Evolutionary conservation across 1,284 basidiomycete species (phyloP).

Genomic region (Polyporus tsugae): DNA sequence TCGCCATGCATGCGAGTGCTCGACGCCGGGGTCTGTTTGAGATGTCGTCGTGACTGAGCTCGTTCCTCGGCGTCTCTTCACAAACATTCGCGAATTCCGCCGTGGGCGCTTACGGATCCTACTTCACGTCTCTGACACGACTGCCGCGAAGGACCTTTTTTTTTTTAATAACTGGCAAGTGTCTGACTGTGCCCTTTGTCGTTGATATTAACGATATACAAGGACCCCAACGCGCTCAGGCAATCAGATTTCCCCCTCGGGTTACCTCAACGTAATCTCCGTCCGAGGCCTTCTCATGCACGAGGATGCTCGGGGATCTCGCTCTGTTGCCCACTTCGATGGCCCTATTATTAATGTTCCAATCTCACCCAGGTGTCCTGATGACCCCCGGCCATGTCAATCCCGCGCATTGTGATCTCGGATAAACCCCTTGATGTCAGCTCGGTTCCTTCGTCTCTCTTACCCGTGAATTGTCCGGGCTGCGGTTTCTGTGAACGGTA

Average conservation of each 20-base stretch:
- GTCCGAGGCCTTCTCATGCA: background rate
- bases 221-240: no score
- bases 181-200: background rate
- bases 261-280: background rate
- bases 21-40: background rate
- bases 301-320: slow-evolving; percentile 18
- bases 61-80: background rate
- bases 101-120: background rate
- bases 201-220: background rate
- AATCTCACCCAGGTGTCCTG: slow-evolving; percentile 21
- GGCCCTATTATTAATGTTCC: background rate
- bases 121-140: background rate
- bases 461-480: slow-evolving; percentile 27
- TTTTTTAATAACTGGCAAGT: background rate
- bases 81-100: background rate
- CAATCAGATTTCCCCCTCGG: background rate
- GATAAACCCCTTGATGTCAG: slow-evolving; percentile 25
- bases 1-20: slow-evolving; percentile 28
- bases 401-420: slow-evolving; percentile 15
- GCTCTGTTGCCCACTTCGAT: slow-evolving; percentile 6
- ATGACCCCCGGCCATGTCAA: slow-evolving; percentile 3
- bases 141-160: background rate
- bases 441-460: slow-evolving; percentile 5
- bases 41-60: background rate
- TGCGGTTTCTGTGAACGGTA: slow-evolving; percentile 18